Evolutionary conservation across 1,284 basidiomycete species (phyloP), one percentile per base, ranked within the genome.

Genomic region (Leccinum subfulvum): DNA sequence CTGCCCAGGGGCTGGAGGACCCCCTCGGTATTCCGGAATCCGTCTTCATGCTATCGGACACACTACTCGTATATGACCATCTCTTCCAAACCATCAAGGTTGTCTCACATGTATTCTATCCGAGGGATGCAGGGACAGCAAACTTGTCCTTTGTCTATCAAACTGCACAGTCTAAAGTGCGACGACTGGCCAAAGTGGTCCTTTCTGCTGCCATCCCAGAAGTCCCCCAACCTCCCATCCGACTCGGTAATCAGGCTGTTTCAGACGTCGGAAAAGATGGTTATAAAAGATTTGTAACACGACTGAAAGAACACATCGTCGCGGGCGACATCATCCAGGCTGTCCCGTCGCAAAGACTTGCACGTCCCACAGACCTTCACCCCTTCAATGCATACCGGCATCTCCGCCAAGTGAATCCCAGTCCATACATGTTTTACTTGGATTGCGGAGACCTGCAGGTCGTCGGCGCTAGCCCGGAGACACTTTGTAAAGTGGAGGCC

Each of bases 301-400:
- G 84, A 62, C 81, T 99, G 64, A 98, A 98, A 80, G 84, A 97
- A 73, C 94, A 95, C 73, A 98, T 99, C 62, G 83, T 98, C 64
- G 91, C 91, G 56, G 97, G 97, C 47, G 95, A 99, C 78, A 98
- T 99, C 73, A 99, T 99, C 71, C 97, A 99, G 78, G 97, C 97
- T 3, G 97, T 99, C 8, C 97, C 97, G 1, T 95, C 93, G 16
- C 97, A 99, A 75, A 84, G 97, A 16, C 81, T 99, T 44, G 81
- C 90, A 16, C 85, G 94, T 47, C 90, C 90, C 59, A 99, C 97
- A 0, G 77, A 84, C 21, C 80, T 99, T 33, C 95, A 99, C 76
- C 96, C 97, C 0, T 99, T 99, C 83, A 99, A 99, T 79, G 94
- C 91, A 13, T 98, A 96, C 76, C 85, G 97, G 26, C 92, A 95